Evolutionary conservation across 202 grass and related monocot genomes (phyloP).

Genomic region (Musa balbisiana): DNA sequence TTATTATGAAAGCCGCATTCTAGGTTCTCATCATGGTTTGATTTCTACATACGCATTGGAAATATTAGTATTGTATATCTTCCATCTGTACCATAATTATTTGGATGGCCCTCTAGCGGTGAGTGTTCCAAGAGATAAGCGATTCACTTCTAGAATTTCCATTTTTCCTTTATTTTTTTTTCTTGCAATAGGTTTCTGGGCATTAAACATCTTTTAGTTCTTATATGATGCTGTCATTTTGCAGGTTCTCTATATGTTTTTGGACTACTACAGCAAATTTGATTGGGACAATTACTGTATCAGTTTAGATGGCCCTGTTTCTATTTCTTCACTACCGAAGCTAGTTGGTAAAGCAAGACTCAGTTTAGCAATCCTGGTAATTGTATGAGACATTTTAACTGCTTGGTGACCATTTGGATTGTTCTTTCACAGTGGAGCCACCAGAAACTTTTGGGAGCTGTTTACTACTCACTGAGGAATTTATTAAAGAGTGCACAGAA

Average conservation of each 20-base stretch:
- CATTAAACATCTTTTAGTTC: no score
- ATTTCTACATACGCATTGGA: conserved; percentile 93
- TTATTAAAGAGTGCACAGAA: conserved; percentile 27
- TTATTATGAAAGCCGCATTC: conserved; percentile 85
- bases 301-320: conserved; percentile 58
- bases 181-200: no score
- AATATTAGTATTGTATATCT: conserved; percentile 64
- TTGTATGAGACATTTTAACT: conserved; percentile 10
- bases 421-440: conserved; percentile 31
- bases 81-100: conserved; percentile 60
- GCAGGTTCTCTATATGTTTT: conserved; percentile 83
- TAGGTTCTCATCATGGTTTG: conserved; percentile 77
- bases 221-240: neutral
- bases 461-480: conserved; percentile 33
- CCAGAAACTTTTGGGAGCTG: conserved; percentile 29
- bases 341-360: conserved; percentile 51
- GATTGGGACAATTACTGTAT: conserved; percentile 78
- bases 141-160: no score
- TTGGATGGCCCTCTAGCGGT: conserved; percentile 66
- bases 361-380: conserved; percentile 17
- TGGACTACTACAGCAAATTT: conserved; percentile 88
- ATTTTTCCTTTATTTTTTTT: no score
- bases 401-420: conserved; percentile 14
- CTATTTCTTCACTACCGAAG: conserved; percentile 59
- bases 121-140: neutral